phyloP scores from a whole-genome alignment of 805 yeast genomes.

The Hanseniaspora clermontiae region DNA sequence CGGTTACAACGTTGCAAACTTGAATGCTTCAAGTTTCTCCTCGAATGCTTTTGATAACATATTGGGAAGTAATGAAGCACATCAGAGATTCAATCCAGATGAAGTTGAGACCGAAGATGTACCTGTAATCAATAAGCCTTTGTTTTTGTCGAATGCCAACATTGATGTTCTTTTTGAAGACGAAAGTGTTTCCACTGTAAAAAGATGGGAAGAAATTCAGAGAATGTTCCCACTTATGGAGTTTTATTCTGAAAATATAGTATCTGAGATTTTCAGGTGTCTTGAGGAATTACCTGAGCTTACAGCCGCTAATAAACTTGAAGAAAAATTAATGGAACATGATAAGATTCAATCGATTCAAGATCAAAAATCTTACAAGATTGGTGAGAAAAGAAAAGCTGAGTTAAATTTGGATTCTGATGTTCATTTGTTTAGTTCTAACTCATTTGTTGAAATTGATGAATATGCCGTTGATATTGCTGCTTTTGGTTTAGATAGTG shows the following conservation, averaged over 20 bases:
- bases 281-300: neutral
- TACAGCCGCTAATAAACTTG: neutral
- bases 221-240: slow-evolving; percentile 1
- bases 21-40: neutral
- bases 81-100: neutral
- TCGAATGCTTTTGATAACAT: neutral
- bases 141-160: neutral
- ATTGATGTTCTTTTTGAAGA: neutral
- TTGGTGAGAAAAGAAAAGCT: neutral
- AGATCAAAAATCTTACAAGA: too few relatives aligned
- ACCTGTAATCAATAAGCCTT: neutral
- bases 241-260: neutral
- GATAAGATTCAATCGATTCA: neutral
- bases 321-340: neutral
- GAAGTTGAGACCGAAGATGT: neutral
- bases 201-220: slow-evolving; percentile 5
- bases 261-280: neutral
- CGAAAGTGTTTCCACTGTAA: neutral
- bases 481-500: neutral
- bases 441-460: neutral
- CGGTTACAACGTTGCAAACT: neutral
- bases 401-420: neutral
- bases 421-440: neutral
- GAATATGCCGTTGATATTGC: neutral
- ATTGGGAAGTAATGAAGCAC: neutral